Percentiles rank a stretch among this genome's conserved stretches.
These are phyloP conservation scores for Conoideocrella luteorostrata DNA, from an alignment of 2,329 filamentous ascomycete genomes.

Conservation along the genomic window DNA sequence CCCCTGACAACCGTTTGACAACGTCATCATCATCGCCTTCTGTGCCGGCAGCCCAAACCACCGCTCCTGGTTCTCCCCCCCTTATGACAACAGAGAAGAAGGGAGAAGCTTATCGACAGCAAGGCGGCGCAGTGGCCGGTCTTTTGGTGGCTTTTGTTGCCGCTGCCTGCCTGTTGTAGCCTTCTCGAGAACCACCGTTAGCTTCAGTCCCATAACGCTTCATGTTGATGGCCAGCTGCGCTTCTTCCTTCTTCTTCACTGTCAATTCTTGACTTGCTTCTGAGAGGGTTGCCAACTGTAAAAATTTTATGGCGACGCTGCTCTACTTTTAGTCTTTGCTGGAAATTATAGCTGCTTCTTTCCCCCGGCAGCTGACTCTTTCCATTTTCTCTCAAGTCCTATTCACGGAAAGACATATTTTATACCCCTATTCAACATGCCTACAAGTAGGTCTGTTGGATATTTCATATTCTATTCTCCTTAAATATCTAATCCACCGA, in stretches of 20 bases:
- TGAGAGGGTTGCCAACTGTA: not conserved
- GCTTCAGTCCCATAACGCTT: conserved; percentile 1
- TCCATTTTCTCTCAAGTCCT: not conserved
- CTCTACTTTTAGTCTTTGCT: not conserved
- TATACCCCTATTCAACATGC: conserved; percentile 1
- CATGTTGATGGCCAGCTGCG: not conserved
- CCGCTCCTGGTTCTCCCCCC: conserved; percentile 24
- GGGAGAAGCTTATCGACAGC: conserved; percentile 40
- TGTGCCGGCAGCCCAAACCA: conserved; percentile 16
- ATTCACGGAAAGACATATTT: conserved; percentile 11
- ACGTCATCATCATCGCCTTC: not conserved
- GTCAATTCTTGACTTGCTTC: not conserved
- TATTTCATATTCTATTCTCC: conserved; percentile 14
- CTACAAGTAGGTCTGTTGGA: not conserved
- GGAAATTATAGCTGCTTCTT: not conserved
- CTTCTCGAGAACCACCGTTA: not conserved
- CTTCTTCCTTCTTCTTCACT: conserved; percentile 6
- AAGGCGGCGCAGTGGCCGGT: conserved; percentile 46
- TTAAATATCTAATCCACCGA: conserved; percentile 22
- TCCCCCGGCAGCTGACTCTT: not conserved
- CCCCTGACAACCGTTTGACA: conserved; percentile 14
- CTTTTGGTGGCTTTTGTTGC: conserved; percentile 51
- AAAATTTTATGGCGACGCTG: not conserved
- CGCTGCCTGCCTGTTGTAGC: conserved; percentile 41
- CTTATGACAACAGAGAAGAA: conserved; percentile 30